Base-by-base conservation (phyloP, 345 rosid genomes). In the Lepidium africanum region DNA sequence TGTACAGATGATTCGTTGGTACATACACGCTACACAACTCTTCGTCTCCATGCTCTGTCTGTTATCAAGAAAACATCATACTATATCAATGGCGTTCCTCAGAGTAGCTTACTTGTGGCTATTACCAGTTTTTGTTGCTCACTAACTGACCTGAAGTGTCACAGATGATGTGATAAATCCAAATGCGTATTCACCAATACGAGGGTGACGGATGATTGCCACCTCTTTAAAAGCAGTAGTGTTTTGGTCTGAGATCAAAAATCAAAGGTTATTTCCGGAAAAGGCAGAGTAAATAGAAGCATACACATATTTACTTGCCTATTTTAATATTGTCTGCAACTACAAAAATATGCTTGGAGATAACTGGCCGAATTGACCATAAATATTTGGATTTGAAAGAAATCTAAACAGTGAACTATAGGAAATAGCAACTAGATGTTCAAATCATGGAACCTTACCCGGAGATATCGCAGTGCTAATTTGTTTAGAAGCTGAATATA, bases 21-120 rank as follows among this genome's bases (percentile, higher is more conserved):
- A 87, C 97, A 63, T 83, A 90, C 57, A 87, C 90, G 64, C 97
- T 90, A 81, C 92, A 90, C 38, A 90, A 55, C 81, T 90, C 95
- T 76, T 90, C 90, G 71, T 90, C 89, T 73, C 87, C 85, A 11
- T 85, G 63, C 14, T 83, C 90, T 36, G 70, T 86, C 95, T 90
- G 86, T 66, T 68, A 54, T 15, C 4, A 11, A 9, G n/a, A 56
- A 57, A 65, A 39, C 17, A 74, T 42, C 16, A 40, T 16, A 36
- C 25, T 48, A 23, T 57, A 30, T 43, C 43, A 37, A 3, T 33
- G 39, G 39, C 27, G 13, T 2, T 63, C 11, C 15, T 48, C 17
- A n/a, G 11, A 57, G 23, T 32, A 41, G 16, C 16, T 16, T 50
- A 9, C 19, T 30, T 52, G 4, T 3, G 36, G n/a, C n/a, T 30